Conservation (phyloP, 2,329 filamentous ascomycete genomes). For the Pyrenophora graminea region DNA sequence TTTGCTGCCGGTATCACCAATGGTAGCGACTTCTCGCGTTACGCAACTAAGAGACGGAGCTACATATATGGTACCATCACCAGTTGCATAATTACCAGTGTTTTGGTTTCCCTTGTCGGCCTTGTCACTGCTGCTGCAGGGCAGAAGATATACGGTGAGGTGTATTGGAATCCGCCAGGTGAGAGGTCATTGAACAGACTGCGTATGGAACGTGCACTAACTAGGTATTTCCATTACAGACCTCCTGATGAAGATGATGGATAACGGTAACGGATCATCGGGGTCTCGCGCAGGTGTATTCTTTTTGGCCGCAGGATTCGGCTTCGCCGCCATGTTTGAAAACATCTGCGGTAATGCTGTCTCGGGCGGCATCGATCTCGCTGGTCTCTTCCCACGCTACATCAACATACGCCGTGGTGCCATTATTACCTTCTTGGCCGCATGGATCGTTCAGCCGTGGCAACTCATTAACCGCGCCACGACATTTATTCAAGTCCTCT, state of each 20-base stretch:
- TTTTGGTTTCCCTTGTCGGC: conserved; percentile 51
- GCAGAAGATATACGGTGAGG: conserved; percentile 44
- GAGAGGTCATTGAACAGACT: too few relatives aligned
- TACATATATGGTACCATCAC: conserved; percentile 49
- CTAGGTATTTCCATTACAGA: conserved; percentile 20
- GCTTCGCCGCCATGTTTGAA: conserved; percentile 48
- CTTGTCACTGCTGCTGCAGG: conserved; percentile 49
- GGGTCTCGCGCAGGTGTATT: conserved; percentile 44
- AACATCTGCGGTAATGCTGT: conserved; percentile 45
- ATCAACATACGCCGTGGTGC: conserved; percentile 43
- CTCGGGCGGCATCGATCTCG: conserved; percentile 44
- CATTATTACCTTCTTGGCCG: conserved; percentile 43
- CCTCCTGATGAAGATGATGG: conserved; percentile 53
- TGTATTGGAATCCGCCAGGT: conserved; percentile 49
- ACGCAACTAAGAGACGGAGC: conserved; percentile 41
- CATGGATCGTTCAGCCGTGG: conserved; percentile 46
- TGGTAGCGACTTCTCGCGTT: conserved; percentile 53
- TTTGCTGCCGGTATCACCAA: conserved; percentile 51
- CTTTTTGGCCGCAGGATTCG: conserved; percentile 44
- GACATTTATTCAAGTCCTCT: conserved; percentile 46
- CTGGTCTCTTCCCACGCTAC: conserved; percentile 41
- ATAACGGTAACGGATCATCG: conserved; percentile 48
- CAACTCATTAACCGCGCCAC: conserved; percentile 45
- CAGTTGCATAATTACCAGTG: conserved; percentile 49
- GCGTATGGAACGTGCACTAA: too few relatives aligned